phyloP scores from a whole-genome alignment of 176 grass and related monocot genomes.

The Zea luxurians region DNA sequence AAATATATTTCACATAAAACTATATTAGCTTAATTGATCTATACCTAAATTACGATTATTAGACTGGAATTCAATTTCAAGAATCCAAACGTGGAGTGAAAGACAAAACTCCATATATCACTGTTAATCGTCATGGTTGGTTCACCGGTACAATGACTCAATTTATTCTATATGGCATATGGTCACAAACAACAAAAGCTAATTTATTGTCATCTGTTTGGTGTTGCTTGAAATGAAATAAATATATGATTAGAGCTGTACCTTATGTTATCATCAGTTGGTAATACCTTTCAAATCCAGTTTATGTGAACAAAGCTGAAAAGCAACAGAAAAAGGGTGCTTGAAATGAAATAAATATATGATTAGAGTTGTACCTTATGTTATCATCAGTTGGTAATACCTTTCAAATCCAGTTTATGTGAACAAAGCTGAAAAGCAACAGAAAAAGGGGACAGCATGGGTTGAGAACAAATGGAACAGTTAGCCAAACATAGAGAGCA shows the following conservation, averaged over 20 bases:
- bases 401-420: neutral
- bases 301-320: slow-evolving; percentile 8
- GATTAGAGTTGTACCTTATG: neutral
- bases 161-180: slow-evolving; percentile 7
- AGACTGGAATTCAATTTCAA: too few relatives aligned
- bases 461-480: slow-evolving; percentile 1
- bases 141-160: slow-evolving; percentile 65
- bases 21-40: too few relatives aligned
- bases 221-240: neutral
- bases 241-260: neutral
- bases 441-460: neutral
- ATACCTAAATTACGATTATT: too few relatives aligned
- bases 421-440: slow-evolving; percentile 1
- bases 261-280: neutral
- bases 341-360: slow-evolving; percentile 8
- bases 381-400: neutral
- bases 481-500: slow-evolving; percentile 15
- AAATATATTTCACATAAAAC: too few relatives aligned
- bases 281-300: neutral
- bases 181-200: neutral
- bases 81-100: slow-evolving; percentile 13
- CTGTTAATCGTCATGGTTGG: slow-evolving; percentile 89
- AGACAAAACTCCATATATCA: slow-evolving; percentile 66
- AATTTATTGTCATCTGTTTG: neutral
- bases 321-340: neutral